These are phyloP conservation scores for Aspergillus brasiliensis DNA, from an alignment of 2,329 filamentous ascomycete genomes.

Conservation along the genomic window DNA sequence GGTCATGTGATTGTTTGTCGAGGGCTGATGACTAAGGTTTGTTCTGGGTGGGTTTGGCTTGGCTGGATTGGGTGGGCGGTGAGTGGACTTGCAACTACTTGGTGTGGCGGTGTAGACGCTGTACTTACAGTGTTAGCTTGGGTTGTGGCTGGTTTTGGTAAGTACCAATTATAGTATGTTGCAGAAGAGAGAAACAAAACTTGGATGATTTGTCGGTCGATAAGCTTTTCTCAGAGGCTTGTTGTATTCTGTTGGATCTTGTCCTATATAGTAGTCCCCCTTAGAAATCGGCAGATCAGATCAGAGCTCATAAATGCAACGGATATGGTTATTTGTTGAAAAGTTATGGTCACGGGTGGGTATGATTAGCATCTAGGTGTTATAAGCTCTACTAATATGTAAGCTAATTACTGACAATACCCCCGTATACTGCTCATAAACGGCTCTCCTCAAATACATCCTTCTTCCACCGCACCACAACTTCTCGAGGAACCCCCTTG, in stretches of 20 bases:
- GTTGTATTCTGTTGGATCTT: too few species aligned
- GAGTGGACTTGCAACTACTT: background rate
- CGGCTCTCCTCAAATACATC: slow-evolving; percentile 48
- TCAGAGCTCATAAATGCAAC: too few species aligned
- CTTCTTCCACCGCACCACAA: slow-evolving; percentile 54
- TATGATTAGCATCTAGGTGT: too few species aligned
- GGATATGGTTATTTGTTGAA: too few species aligned
- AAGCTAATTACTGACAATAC: too few species aligned
- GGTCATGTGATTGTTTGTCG: slow-evolving; percentile 46
- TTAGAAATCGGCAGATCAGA: too few species aligned
- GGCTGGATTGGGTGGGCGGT: background rate
- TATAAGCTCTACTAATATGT: background rate
- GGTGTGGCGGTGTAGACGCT: background rate
- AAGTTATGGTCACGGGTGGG: too few species aligned
- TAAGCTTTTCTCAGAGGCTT: too few species aligned
- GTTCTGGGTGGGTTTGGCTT: background rate
- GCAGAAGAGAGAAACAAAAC: too few species aligned
- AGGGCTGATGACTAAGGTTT: slow-evolving; percentile 32
- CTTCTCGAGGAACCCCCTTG: slow-evolving; percentile 58
- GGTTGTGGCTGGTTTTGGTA: background rate
- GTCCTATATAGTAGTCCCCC: too few species aligned
- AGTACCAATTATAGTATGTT: too few species aligned
- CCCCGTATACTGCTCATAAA: slow-evolving; percentile 24
- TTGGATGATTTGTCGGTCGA: too few species aligned
- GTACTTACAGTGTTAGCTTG: background rate